Conservation (phyloP, 306 rosid species). For the Gynostemma pentaphyllum region DNA sequence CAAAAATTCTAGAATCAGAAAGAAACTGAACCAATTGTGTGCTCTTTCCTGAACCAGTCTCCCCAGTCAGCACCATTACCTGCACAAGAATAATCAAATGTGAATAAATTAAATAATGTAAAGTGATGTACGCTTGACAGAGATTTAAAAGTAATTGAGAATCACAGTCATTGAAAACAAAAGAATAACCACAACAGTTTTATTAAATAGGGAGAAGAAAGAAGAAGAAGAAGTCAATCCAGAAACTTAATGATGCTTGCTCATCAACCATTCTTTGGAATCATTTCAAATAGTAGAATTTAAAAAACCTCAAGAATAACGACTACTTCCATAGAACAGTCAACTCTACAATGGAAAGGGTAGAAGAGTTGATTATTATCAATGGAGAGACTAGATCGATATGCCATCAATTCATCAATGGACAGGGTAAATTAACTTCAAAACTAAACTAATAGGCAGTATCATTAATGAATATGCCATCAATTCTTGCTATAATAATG, state of each 20-base stretch:
- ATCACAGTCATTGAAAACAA: neutral
- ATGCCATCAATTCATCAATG: too few relatives aligned
- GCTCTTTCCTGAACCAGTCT: conserved; percentile 98
- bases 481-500: too few relatives aligned
- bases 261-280: neutral
- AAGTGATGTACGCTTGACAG: neutral
- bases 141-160: neutral
- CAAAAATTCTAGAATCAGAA: conserved; percentile 67
- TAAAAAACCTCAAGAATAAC: too few relatives aligned
- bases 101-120: neutral
- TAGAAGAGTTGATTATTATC: too few relatives aligned
- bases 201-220: neutral
- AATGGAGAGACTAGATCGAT: too few relatives aligned
- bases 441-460: too few relatives aligned
- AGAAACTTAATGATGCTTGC: neutral
- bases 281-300: neutral
- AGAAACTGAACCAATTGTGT: conserved; percentile 90
- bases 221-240: neutral
- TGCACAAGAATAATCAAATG: conserved; percentile 16
- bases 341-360: too few relatives aligned
- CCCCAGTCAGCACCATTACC: conserved; percentile 75
- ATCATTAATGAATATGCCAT: too few relatives aligned
- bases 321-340: too few relatives aligned
- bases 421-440: too few relatives aligned
- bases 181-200: neutral